Percentiles rank a stretch among this genome's conserved stretches.
phyloP scores from a whole-genome alignment of 768 basidiomycete genomes.

The Podaxis carcinomalis region DNA sequence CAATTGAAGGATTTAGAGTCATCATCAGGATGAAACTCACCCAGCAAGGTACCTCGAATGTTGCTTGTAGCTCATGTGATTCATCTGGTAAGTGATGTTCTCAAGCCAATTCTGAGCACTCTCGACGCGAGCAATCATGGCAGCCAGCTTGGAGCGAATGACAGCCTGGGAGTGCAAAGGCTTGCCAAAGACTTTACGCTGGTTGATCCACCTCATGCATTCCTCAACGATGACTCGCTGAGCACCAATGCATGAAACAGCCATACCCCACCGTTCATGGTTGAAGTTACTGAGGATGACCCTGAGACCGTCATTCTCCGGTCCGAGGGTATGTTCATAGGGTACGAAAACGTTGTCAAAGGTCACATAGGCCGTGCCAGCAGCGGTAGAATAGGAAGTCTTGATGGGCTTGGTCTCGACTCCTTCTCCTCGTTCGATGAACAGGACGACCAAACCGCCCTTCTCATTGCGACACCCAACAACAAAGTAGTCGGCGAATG shows the following conservation, averaged over 20 bases:
- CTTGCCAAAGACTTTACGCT: conserved; percentile 89
- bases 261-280: conserved; percentile 84
- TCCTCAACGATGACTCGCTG: conserved; percentile 71
- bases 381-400: conserved; percentile 70
- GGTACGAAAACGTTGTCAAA: conserved; percentile 86
- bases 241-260: conserved; percentile 44
- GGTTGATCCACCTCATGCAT: conserved; percentile 73
- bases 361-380: conserved; percentile 81
- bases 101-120: conserved; percentile 85
- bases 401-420: conserved; percentile 81
- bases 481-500: conserved; percentile 67
- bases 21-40: conserved; percentile 26
- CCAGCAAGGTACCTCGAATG: conserved; percentile 73
- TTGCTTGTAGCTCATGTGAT: conserved; percentile 76
- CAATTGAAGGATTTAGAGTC: background rate
- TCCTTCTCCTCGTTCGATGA: conserved; percentile 33
- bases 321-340: conserved; percentile 72
- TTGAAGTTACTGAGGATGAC: conserved; percentile 71
- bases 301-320: conserved; percentile 38
- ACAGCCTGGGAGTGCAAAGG: conserved; percentile 81
- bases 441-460: conserved; percentile 23
- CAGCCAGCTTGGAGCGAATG: conserved; percentile 81
- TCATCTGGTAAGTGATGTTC: conserved; percentile 85
- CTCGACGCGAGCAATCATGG: conserved; percentile 81
- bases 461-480: conserved; percentile 56